Base-by-base conservation (phyloP, 495 filamentous ascomycete species). In the Hypoxylon fragiforme region DNA sequence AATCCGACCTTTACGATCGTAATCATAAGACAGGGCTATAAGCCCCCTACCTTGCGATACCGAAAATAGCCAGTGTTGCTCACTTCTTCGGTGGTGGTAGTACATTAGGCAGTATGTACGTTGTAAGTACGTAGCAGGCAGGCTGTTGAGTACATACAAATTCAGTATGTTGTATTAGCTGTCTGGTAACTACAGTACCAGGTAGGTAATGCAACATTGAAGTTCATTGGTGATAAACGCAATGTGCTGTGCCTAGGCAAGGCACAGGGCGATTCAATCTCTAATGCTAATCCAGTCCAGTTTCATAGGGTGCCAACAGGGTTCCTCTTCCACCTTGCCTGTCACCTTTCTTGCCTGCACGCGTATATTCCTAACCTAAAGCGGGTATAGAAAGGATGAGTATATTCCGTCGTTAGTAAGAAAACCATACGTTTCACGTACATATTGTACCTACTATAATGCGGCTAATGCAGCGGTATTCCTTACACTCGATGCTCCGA, bases 401-500 rank as follows among this genome's bases (percentile, higher is more conserved):
- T 31, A 43, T 15, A 44, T 53, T 43, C 36, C 43, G 31, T 24
- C 24, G 36, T 48, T 42, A 53, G 37, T 46, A 46, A 55, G 43
- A 54, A 41, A 54, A 12, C n/a, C n/a, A n/a, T n/a, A n/a, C n/a
- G n/a, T n/a, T n/a, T n/a, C n/a, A n/a, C 31, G 31, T 12, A 15
- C 32, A 39, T 45, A n/a, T 46, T 36, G 42, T 37, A 54, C 34
- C 48, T 51, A 14, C 28, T 14, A 45, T 48, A 37, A 48, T 53
- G 58, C 47, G 44, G 43, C 52, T 53, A 57, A 62, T 62, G 58
- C 50, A 55, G 46, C 48, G 26, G 48, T 7, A 37, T 46, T 48
- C 24, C 26, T 53, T 11, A 28, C 3, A 40, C 41, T 41, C 38
- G 21, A 44, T 37, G 36, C 28, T 43, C 35, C n/a, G 54, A 46